Conservation (phyloP, 306 rosid genomes). For the Quillaja saponaria region DNA sequence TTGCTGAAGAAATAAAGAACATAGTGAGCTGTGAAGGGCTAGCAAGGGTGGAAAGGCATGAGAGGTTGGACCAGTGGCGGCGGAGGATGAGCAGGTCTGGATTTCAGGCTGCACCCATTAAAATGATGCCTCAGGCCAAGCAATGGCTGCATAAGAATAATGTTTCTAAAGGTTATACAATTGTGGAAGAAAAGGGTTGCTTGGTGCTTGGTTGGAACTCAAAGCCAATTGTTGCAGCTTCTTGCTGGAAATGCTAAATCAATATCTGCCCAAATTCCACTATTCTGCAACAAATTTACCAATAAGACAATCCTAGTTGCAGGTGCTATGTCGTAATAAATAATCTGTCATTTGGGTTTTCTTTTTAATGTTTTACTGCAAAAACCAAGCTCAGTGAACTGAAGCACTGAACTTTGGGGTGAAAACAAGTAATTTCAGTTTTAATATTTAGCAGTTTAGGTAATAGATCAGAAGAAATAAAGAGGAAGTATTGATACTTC, state of each 20-base stretch:
- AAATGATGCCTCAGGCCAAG: slow-evolving; percentile 64
- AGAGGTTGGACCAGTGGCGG: slow-evolving; percentile 84
- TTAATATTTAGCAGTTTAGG: slow-evolving; percentile 30
- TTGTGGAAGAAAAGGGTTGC: slow-evolving; percentile 86
- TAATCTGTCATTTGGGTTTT: slow-evolving; percentile 8
- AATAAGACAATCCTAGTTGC: slow-evolving; percentile 38
- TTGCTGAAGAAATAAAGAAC: slow-evolving; percentile 90
- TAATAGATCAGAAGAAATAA: slow-evolving; percentile 45
- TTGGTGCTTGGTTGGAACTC: slow-evolving; percentile 91
- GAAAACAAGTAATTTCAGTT: slow-evolving; percentile 30
- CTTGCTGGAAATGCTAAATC: slow-evolving; percentile 84
- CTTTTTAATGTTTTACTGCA: slow-evolving; percentile 6
- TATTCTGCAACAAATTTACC: not conserved
- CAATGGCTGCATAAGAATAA: slow-evolving; percentile 68
- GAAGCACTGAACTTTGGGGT: slow-evolving; percentile 21
- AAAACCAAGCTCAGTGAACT: slow-evolving; percentile 28
- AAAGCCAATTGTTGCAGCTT: slow-evolving; percentile 82
- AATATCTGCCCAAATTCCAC: not conserved
- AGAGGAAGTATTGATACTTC: slow-evolving; percentile 32
- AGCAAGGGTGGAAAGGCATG: slow-evolving; percentile 86
- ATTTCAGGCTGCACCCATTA: slow-evolving; percentile 64
- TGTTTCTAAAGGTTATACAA: slow-evolving; percentile 61
- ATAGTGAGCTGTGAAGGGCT: slow-evolving; percentile 93
- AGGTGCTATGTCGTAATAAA: slow-evolving; percentile 4
- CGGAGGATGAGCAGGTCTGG: slow-evolving; percentile 91